Evolutionary conservation across 441 rosid species (phyloP).

Genomic region (Melastoma candidum): DNA sequence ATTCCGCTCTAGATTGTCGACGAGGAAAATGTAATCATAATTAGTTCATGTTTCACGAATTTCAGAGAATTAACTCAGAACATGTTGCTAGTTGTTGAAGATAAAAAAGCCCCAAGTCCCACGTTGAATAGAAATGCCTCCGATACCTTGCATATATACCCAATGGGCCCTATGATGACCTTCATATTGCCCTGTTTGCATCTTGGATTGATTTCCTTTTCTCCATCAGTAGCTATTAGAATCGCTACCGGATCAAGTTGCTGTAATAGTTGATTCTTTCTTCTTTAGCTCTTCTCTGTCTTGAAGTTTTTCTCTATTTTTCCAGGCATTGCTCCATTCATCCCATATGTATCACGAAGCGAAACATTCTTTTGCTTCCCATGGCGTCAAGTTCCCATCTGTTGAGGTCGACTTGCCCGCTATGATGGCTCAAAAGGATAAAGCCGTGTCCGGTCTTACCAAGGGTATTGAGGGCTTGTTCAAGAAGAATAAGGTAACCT

Average conservation of each 20-base stretch:
- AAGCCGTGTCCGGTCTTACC: slow-evolving; percentile 80
- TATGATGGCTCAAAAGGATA: slow-evolving; percentile 93
- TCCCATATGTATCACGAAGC: slow-evolving; percentile 99
- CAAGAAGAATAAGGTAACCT: slow-evolving; percentile 92
- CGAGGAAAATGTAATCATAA: too few relatives aligned
- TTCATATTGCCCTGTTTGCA: too few relatives aligned
- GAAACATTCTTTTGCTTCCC: slow-evolving; percentile 66
- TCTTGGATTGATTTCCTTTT: too few relatives aligned
- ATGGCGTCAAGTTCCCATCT: slow-evolving; percentile 85
- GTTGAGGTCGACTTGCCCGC: slow-evolving; percentile 94
- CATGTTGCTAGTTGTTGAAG: too few relatives aligned
- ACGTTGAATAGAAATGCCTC: too few relatives aligned
- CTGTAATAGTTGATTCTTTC: background rate
- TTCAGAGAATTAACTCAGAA: too few relatives aligned
- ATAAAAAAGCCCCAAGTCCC: too few relatives aligned
- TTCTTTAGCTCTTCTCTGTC: background rate
- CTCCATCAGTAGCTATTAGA: too few relatives aligned
- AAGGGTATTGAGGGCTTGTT: slow-evolving; percentile 89
- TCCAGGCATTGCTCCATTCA: slow-evolving; percentile 93
- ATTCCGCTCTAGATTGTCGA: too few relatives aligned
- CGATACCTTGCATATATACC: too few relatives aligned
- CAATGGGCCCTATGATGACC: too few relatives aligned
- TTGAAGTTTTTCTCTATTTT: slow-evolving; percentile 3
- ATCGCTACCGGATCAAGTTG: background rate
- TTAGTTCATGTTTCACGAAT: too few relatives aligned